Evolutionary conservation across 768 basidiomycete genomes (phyloP), one percentile per base, ranked within the genome.

Genomic region (Hypholoma sublateritium): DNA sequence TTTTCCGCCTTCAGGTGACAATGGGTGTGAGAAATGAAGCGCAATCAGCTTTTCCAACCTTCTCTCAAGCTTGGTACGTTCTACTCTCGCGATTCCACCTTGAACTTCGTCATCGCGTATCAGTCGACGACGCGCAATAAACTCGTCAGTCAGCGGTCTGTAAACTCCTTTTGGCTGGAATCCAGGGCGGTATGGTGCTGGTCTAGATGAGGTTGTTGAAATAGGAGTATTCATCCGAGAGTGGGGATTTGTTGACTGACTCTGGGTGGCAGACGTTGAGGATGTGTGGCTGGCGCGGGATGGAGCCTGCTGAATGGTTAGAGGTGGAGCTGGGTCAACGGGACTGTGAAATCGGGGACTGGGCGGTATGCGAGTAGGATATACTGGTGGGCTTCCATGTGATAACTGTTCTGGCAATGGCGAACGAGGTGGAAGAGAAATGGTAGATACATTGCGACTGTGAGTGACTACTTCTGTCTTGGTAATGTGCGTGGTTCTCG

Each of bases 121-220:
- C 14, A 59, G 21, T 50, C 70, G 70, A 41, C 81, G 76, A 11
- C 77, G 61, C 3, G 80, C 79, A 55, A 86, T 55, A 64, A 93
- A 98, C 53, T 93, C 90, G 53, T 92, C 93, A 6, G 95, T 97
- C 36, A 89, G 82, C 5, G 81, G 85, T 12, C 87, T 76, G 67
- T 84, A 88, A 4, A 94, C 84, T 4, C 95, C 95, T 64, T 81
- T 89, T 5, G 96, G 96, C 69, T 99, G 96, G 68, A 98, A 99
- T 1, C 94, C 93, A 2, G 92, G 86, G 45, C 88, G 86, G 68
- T 98, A 98, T 1, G 88, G 89, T 0, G 87, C 84, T 4, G 72
- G 58, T 57, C 60, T 62, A 19, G 61, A 36, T 32, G 55, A 58
- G 16, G 57, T 50, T 21, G 56, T 17, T 9, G 54, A 41, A 25